A percentile compares a stretch with the other conserved stretches of the same genome.
phyloP scores from a whole-genome alignment of 176 grass and related monocot species.

The Raddia distichophylla region DNA sequence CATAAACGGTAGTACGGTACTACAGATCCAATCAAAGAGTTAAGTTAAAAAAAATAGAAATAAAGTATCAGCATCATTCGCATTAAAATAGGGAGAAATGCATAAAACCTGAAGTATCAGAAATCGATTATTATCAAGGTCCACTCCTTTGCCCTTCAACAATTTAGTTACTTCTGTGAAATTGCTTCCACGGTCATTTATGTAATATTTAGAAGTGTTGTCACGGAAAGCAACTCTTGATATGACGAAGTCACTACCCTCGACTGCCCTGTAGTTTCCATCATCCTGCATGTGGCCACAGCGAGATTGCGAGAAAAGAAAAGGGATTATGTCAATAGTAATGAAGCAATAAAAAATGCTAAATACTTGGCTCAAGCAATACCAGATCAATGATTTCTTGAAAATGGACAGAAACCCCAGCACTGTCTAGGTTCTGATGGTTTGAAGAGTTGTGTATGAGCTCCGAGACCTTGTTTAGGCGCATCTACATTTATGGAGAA shows the following conservation, averaged over 20 bases:
- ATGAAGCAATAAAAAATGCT: slow-evolving; percentile 10
- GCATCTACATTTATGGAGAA: slow-evolving; percentile 62
- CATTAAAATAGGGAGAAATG: slow-evolving; percentile 27
- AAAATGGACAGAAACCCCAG: slow-evolving; percentile 90
- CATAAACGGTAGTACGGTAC: background rate
- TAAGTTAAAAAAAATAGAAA: background rate
- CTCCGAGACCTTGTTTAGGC: slow-evolving; percentile 95
- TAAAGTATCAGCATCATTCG: background rate
- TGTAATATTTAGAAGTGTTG: slow-evolving; percentile 96
- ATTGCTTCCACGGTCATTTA: slow-evolving; percentile 85
- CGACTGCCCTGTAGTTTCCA: slow-evolving; percentile 70
- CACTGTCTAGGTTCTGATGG: slow-evolving; percentile 88
- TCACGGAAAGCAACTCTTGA: slow-evolving; percentile 90
- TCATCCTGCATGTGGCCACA: slow-evolving; percentile 63
- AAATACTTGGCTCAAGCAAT: slow-evolving; percentile 45
- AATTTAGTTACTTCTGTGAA: slow-evolving; percentile 94
- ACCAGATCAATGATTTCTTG: slow-evolving; percentile 99
- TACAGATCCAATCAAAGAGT: slow-evolving; percentile 8
- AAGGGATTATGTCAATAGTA: slow-evolving; percentile 28
- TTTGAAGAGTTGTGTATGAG: slow-evolving; percentile 98
- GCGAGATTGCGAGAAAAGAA: slow-evolving; percentile 9
- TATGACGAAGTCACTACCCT: slow-evolving; percentile 79
- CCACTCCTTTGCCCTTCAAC: slow-evolving; percentile 94
- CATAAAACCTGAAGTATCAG: slow-evolving; percentile 89
- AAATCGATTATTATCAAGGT: slow-evolving; percentile 98